phyloP scores from a whole-genome alignment of 495 filamentous ascomycete species.

The Pyrenopolyporus hunteri region DNA sequence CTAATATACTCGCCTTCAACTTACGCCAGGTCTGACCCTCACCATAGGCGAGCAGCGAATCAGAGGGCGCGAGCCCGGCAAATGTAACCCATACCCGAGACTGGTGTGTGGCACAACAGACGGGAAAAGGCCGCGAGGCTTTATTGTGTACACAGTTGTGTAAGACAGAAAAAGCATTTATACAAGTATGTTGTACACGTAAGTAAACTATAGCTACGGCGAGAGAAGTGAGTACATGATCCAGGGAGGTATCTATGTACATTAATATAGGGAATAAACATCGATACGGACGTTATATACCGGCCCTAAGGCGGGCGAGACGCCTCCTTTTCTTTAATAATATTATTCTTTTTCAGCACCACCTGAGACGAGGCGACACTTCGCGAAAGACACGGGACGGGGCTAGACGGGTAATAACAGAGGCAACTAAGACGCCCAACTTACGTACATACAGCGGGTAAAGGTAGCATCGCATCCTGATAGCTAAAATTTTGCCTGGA shows the following conservation, averaged over 20 bases:
- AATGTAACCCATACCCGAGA: slow-evolving; percentile 35
- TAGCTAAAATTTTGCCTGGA: slow-evolving; percentile 24
- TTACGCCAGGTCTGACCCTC: slow-evolving; percentile 7
- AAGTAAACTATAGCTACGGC: too few relatives aligned
- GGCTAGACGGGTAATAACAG: slow-evolving; percentile 3
- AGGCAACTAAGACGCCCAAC: slow-evolving; percentile 24
- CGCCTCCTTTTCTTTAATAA: slow-evolving; percentile 30
- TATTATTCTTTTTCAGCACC: slow-evolving; percentile 35
- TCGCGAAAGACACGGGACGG: neutral
- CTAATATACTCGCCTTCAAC: neutral
- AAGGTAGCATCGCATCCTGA: slow-evolving; percentile 16
- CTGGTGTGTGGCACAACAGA: slow-evolving; percentile 26
- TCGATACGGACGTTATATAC: slow-evolving; percentile 5
- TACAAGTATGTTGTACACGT: neutral
- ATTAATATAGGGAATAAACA: too few relatives aligned
- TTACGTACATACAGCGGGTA: slow-evolving; percentile 2
- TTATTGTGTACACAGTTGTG: neutral
- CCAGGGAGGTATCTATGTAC: too few relatives aligned
- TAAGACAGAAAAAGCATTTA: neutral
- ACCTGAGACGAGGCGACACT: slow-evolving; percentile 36
- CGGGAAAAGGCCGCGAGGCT: slow-evolving; percentile 17
- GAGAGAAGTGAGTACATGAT: too few relatives aligned
- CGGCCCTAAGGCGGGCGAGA: slow-evolving; percentile 32
- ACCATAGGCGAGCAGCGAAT: slow-evolving; percentile 28
- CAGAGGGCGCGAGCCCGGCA: slow-evolving; percentile 4